Conservation (phyloP, 2,329 filamentous ascomycete genomes). For the Ophiostoma montium region DNA sequence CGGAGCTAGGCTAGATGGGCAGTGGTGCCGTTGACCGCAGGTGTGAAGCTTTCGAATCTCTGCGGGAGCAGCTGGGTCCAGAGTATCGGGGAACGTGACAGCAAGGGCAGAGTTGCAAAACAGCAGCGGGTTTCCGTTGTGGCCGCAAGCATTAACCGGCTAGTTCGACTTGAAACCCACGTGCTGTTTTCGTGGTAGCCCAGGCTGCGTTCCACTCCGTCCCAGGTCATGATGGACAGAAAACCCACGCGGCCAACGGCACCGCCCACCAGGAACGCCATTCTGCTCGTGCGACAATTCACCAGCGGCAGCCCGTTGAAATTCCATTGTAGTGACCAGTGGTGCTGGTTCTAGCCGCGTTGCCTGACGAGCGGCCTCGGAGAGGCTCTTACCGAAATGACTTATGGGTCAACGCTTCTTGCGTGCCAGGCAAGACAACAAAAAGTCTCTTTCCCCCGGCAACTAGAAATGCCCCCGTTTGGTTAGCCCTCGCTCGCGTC, state of each 20-base stretch:
- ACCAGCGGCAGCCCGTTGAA: background rate
- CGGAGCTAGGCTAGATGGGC: constrained; percentile 13
- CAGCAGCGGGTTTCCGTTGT: constrained; percentile 30
- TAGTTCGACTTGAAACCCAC: constrained; percentile 22
- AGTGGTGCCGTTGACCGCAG: constrained; percentile 6
- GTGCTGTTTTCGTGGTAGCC: constrained; percentile 35
- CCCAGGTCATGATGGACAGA: background rate
- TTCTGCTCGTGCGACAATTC: background rate
- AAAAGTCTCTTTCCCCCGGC: constrained; percentile 18
- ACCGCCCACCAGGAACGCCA: background rate
- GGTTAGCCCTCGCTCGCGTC: background rate
- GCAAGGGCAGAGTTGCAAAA: constrained; percentile 21
- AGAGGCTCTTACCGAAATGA: constrained; percentile 61
- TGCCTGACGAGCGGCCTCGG: constrained; percentile 63
- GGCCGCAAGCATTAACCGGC: constrained; percentile 16
- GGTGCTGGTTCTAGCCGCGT: constrained; percentile 47
- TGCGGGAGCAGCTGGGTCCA: constrained; percentile 13
- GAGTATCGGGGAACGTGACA: constrained; percentile 31
- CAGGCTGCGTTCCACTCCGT: constrained; percentile 30
- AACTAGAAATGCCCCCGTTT: constrained; percentile 39
- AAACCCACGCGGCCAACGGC: background rate
- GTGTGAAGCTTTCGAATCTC: constrained; percentile 8
- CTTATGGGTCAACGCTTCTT: constrained; percentile 58
- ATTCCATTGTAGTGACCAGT: constrained; percentile 25
- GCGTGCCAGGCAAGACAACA: constrained; percentile 25